Evolutionary conservation across 495 filamentous ascomycete genomes (phyloP), one percentile per base, ranked within the genome.

Genomic region (Aspergillus bridgeri): DNA sequence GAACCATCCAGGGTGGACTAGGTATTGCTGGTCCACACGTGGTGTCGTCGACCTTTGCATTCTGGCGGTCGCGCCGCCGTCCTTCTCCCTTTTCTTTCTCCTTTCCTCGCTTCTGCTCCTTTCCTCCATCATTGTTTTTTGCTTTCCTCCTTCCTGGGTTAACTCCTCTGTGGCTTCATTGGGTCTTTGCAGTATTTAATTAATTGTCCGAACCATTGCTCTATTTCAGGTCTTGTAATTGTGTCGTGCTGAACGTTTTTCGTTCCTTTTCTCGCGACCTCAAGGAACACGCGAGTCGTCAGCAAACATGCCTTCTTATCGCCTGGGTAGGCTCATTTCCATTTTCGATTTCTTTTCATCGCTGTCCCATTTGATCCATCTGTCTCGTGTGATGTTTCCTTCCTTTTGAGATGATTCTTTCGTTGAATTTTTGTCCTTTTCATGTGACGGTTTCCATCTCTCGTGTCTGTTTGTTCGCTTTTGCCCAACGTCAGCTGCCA

Each of bases 231-330:
- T 38, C 7, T 13, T 38, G 33, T 38, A 13, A 38, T 38, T 38
- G 9, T 11, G 9, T 15, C 9, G 33, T 33, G 8, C 17, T 38
- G 11, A 15, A 38, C 33, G 17, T 13, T 45, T 48, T 43, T 43
- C 6, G n/a, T 27, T 15, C 18, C 18, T 53, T 42, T 20, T 13
- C 43, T 19, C 43, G 29, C 18, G 29, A 15, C 27, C 25, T 15
- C n/a, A 18, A 18, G 24, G 23, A n/a, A 38, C 8, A 15, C 33
- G 33, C 33, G 33, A 38, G 8, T 38, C 9, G 9, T 9, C 17
- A 52, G 23, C 33, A 24, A 62, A 51, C 18, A 66, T 66, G 64
- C 52, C 48, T 21, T 54, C 56, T 19, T 66, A 66, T 53, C 60
- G 64, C 22, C 23, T 66, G 21, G 64, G 64, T 66, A 33, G 61